These are phyloP conservation scores for Suhomyces ambrosiae DNA, from an alignment of 1,139 yeast genomes.

Conservation along the genomic window DNA sequence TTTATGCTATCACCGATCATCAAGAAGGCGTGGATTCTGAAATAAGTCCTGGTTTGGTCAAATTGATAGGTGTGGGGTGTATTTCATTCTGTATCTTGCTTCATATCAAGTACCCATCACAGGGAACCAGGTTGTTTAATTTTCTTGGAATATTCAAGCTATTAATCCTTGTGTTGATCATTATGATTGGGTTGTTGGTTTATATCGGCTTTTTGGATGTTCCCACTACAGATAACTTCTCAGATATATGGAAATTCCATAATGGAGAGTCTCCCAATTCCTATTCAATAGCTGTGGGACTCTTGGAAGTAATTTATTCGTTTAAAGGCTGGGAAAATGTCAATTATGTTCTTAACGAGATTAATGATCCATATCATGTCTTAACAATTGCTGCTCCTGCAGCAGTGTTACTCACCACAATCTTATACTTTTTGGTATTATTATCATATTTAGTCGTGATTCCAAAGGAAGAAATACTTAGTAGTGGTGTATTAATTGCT, in stretches of 20 bases:
- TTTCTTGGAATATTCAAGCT: slow-evolving; percentile 47
- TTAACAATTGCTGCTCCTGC: slow-evolving; percentile 72
- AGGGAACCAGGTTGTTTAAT: slow-evolving; percentile 47
- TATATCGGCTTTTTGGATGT: slow-evolving; percentile 30
- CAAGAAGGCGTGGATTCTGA: slow-evolving; percentile 20
- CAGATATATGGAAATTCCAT: slow-evolving; percentile 31
- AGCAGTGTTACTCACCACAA: slow-evolving; percentile 60
- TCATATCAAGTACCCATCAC: slow-evolving; percentile 41
- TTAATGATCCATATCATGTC: slow-evolving; percentile 62
- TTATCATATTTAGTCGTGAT: slow-evolving; percentile 76
- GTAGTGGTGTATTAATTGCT: slow-evolving; percentile 72
- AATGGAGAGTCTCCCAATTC: slow-evolving; percentile 20
- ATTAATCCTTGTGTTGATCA: slow-evolving; percentile 41
- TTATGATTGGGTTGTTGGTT: slow-evolving; percentile 38
- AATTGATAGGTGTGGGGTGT: slow-evolving; percentile 48
- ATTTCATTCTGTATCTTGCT: slow-evolving; percentile 44
- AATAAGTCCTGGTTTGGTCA: slow-evolving; percentile 24
- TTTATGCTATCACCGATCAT: slow-evolving; percentile 37
- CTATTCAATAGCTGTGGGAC: slow-evolving; percentile 44
- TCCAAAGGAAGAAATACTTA: slow-evolving; percentile 59
- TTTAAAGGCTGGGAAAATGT: slow-evolving; percentile 51
- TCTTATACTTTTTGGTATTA: slow-evolving; percentile 68
- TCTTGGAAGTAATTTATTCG: slow-evolving; percentile 43
- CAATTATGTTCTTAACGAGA: slow-evolving; percentile 45
- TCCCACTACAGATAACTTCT: slow-evolving; percentile 28